Base-by-base conservation (phyloP, 2,329 filamentous ascomycete species). In the Hirsutella rhossiliensis region DNA sequence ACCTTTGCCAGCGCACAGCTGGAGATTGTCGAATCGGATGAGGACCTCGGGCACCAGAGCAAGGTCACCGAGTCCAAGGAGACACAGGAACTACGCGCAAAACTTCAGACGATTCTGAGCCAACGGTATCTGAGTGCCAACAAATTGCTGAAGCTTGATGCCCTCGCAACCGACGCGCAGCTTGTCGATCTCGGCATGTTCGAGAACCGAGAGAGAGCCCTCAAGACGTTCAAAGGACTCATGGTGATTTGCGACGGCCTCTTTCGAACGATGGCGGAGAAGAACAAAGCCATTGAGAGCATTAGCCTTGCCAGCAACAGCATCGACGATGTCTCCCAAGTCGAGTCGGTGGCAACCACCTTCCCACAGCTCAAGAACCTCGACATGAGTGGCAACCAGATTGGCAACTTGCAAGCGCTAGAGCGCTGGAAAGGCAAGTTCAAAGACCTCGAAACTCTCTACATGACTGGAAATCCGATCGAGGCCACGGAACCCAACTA, bases 221-320 rank as follows among this genome's bases (percentile, higher is more conserved):
- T 84, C 50, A 98, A 96, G 61, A 85, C 95, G 49, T 96, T 97
- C 65, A 86, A 85, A 43, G 90, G 86, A 1, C 72, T 97, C 48
- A 94, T 97, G 85, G 80, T 78, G 47, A 80, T 96, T 40, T 88
- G 86, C 59, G 81, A 94, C 43, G 69, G 78, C 48, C 75, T 83
- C 17, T 94, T 95, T 67, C 80, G 82, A 52, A 81, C 75, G 2
- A 59, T 75, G 12, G 71, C 82, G 47, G 80, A 83, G 41, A 89
- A 89, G 61, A 76, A 80, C 41, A 82, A 88, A 40, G 82, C 83
- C 5, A 82, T 98, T 41, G 70, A 82, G 50, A 90, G 87, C 56
- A 82, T 97, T 54, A 86, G 82, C 32, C 74, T 98, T 12, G 80
- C 84, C 17, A 78, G 79, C 59, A 97, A 97, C 62, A 78, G 79